These are phyloP conservation scores for Quercus robur DNA, from an alignment of 306 rosid genomes.

Conservation along the genomic window DNA sequence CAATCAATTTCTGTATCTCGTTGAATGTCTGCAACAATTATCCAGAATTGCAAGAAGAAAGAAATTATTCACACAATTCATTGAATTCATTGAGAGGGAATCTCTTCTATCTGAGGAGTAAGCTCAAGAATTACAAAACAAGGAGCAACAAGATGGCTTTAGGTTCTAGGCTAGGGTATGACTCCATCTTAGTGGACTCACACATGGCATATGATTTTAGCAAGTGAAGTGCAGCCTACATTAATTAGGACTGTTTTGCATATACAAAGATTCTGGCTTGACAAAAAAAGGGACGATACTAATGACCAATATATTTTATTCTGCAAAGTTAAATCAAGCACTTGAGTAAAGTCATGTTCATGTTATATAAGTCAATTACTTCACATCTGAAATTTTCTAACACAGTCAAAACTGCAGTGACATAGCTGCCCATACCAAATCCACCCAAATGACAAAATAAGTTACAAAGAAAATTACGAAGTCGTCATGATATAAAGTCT, in stretches of 20 bases:
- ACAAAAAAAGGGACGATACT: too few species aligned
- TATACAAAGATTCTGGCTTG: too few species aligned
- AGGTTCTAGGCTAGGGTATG: conserved; percentile 2
- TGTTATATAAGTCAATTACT: background rate
- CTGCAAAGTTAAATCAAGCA: background rate
- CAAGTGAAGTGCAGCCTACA: background rate
- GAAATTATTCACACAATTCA: background rate
- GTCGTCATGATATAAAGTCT: too few species aligned
- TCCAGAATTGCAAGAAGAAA: conserved; percentile 32
- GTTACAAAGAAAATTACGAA: too few species aligned
- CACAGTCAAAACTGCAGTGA: background rate
- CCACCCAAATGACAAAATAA: background rate
- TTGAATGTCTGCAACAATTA: conserved; percentile 74
- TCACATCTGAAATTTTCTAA: background rate
- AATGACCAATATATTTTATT: too few species aligned
- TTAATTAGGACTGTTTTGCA: too few species aligned
- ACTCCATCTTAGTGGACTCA: background rate
- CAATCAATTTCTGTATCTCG: conserved; percentile 77
- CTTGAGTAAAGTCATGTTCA: background rate
- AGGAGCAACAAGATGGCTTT: background rate
- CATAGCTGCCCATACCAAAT: background rate
- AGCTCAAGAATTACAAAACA: background rate
- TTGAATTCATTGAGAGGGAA: background rate
- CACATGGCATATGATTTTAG: background rate
- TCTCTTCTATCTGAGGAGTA: conserved; percentile 9